Conservation (phyloP, 305 asterid genomes). For the Ilex paraguariensis region DNA sequence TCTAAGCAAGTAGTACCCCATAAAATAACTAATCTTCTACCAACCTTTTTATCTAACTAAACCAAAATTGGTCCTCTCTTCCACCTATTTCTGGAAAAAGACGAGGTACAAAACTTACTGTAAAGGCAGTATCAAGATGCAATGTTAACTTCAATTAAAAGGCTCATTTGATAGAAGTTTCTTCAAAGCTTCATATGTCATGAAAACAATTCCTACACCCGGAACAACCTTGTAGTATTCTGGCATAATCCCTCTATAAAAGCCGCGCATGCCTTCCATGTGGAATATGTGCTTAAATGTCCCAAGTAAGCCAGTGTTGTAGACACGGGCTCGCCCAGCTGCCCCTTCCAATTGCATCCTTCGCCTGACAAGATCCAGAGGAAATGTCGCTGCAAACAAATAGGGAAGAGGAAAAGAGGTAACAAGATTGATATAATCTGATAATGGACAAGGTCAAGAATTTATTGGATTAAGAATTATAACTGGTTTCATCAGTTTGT, state of each 20-base stretch:
- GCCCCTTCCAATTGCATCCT: constrained; percentile 97
- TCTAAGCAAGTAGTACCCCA: constrained; percentile 1
- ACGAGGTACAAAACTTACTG: constrained; percentile 4
- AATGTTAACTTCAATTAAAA: constrained; percentile 27
- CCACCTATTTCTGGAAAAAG: constrained; percentile 4
- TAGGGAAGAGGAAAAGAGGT: too few species aligned
- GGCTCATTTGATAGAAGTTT: constrained; percentile 62
- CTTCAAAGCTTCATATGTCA: constrained; percentile 93
- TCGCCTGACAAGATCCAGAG: constrained; percentile 95
- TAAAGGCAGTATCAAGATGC: background rate
- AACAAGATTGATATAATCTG: too few species aligned
- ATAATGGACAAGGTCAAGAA: too few species aligned
- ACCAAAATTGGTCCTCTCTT: constrained; percentile 33
- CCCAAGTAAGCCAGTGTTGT: constrained; percentile 74
- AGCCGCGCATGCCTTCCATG: constrained; percentile 77
- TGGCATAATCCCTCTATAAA: constrained; percentile 93
- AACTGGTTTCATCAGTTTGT: too few species aligned
- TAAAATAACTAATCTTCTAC: constrained; percentile 18
- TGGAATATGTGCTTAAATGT: constrained; percentile 61
- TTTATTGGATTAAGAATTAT: too few species aligned
- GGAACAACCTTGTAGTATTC: constrained; percentile 99
- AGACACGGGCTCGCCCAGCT: constrained; percentile 86
- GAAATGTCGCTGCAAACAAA: constrained; percentile 73
- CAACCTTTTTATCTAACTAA: constrained; percentile 16
- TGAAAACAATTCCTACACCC: constrained; percentile 88